Evolutionary conservation across 1,139 yeast species (phyloP), one percentile per base, ranked within the genome.

Genomic region (Candida pseudoviswanathii): DNA sequence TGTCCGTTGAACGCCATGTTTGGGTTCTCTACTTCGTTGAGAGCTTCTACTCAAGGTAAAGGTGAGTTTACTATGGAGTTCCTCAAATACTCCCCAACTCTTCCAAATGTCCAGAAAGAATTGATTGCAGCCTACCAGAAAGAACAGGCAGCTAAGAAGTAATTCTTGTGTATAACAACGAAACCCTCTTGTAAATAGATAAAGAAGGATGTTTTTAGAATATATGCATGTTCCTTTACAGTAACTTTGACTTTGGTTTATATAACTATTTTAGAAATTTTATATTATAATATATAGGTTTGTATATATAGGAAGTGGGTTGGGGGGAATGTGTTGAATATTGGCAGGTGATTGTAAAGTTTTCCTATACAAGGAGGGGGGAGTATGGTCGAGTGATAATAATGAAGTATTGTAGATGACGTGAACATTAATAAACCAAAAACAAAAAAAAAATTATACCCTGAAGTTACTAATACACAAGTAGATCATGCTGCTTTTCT

Each of bases 21-120:
- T 68, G 99, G 99, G 24, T 90, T 94, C 68, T 96, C 98, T 9
- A 89, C 98, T 10, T 84, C 90, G 26, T 80, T 95, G 67, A 87
- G 99, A 77, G 98, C 99, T 36, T 86, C 89, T 54, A 94, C 99
- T 25, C 99, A 95, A 73, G 99, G 99, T 71, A 95, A 95, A 70
- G 99, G 99, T 62, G 99, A 95, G 72, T 95, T 95, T 67, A 83
- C 96, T 3, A 79, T 95, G 70, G 99, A 95, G 69, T 95, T 94
- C 76, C 85, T 89, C 66, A 89, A 90, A 64, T 94, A 94, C 68
- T 82, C 96, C 46, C 96, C 96, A 58, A 88, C 96, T 48, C 81
- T 96, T 46, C 91, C 95, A 40, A 97, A 91, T 60, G 79, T 94
- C 58, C 99, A 94, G 73, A 87, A 80, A 66, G 90, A 92, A 73